Conservation (phyloP, 192 early-diverging fungal species). For the Podochytrium sp. region DNA sequence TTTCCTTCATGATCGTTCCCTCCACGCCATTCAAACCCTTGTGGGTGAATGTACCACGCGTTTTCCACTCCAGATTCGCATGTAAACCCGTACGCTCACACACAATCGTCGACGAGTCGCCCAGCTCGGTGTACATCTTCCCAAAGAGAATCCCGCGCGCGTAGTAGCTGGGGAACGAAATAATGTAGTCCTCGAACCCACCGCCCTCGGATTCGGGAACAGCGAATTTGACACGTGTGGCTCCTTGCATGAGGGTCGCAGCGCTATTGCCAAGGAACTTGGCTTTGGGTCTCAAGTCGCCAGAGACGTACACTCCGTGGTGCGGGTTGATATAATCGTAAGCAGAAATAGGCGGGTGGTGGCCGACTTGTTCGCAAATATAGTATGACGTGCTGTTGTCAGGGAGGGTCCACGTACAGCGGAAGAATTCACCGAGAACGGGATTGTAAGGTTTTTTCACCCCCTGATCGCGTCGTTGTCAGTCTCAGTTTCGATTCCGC, state of each 20-base stretch:
- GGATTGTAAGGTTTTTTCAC: constrained; percentile 98
- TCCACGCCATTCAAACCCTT: constrained; percentile 68
- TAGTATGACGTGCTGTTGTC: constrained; percentile 72
- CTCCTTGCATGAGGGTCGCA: constrained; percentile 68
- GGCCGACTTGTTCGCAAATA: constrained; percentile 92
- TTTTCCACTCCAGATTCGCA: not conserved
- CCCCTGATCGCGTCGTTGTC: constrained; percentile 45
- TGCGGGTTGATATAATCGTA: constrained; percentile 65
- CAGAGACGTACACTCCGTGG: constrained; percentile 45
- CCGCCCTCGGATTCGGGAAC: constrained; percentile 58
- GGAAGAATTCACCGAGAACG: constrained; percentile 89
- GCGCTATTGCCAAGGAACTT: constrained; percentile 69
- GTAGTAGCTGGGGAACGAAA: constrained; percentile 65
- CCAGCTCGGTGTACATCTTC: constrained; percentile 61
- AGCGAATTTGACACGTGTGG: constrained; percentile 54
- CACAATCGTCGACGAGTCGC: constrained; percentile 63
- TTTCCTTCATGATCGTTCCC: constrained; percentile 55
- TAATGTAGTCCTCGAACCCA: constrained; percentile 66
- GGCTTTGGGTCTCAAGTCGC: constrained; percentile 66
- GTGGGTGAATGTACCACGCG: constrained; percentile 66
- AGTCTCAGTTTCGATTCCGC: no score
- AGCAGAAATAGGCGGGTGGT: constrained; percentile 92
- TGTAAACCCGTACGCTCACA: constrained; percentile 67
- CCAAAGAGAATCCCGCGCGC: constrained; percentile 72
- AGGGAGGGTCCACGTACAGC: constrained; percentile 66